Conservation (phyloP, 768 basidiomycete species). For the Myochromella boudieri region DNA sequence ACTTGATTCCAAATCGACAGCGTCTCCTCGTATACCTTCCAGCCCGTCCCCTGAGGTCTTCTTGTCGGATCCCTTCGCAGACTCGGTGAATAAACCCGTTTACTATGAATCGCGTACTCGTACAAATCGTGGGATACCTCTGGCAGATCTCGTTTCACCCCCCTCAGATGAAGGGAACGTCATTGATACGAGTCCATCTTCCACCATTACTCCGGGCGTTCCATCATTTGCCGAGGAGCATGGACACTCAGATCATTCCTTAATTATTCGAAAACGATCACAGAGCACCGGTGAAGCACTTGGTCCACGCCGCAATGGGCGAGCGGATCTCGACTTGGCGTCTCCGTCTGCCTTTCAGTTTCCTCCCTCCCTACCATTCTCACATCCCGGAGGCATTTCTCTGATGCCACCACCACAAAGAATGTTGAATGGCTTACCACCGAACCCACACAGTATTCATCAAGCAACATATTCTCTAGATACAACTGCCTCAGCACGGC, state of each 20-base stretch:
- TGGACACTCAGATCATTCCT: conserved; percentile 6
- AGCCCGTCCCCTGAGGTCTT: conserved; percentile 2
- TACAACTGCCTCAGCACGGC: conserved; percentile 32
- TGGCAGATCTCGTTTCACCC: not conserved
- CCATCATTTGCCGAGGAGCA: conserved; percentile 12
- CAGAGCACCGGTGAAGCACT: conserved; percentile 38
- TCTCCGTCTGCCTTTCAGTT: conserved; percentile 45
- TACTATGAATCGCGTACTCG: conserved; percentile 7
- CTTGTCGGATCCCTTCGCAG: conserved; percentile 5
- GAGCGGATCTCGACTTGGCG: conserved; percentile 27
- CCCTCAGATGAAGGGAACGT: conserved; percentile 6
- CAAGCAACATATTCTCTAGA: conserved; percentile 61
- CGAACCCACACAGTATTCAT: conserved; percentile 39
- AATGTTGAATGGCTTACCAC: conserved; percentile 26
- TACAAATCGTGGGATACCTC: not conserved
- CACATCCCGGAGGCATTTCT: conserved; percentile 20
- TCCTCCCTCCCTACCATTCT: conserved; percentile 26
- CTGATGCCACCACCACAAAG: conserved; percentile 17
- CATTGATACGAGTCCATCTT: conserved; percentile 15
- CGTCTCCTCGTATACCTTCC: conserved; percentile 9
- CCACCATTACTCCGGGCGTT: conserved; percentile 17
- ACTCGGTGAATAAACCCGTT: conserved; percentile 3
- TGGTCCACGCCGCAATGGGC: conserved; percentile 10
- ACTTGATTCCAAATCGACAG: conserved; percentile 5
- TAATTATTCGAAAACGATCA: conserved; percentile 39